phyloP scores from a whole-genome alignment of 495 filamentous ascomycete species.

The Podospora fimiseda region DNA sequence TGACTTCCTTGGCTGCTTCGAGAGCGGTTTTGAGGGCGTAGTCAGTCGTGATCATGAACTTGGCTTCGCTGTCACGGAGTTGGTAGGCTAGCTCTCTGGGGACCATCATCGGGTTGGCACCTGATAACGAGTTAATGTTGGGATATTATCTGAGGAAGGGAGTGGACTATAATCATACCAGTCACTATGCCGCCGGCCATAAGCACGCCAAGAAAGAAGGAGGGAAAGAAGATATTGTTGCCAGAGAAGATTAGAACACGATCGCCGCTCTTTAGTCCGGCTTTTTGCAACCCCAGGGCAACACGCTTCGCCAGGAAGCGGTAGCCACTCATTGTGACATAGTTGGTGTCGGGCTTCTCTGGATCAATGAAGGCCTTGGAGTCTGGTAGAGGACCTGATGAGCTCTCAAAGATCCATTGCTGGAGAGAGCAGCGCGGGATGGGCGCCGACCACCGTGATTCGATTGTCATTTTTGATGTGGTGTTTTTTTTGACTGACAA shows the following conservation, averaged over 20 bases:
- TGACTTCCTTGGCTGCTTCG: conserved; percentile 60
- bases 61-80: conserved; percentile 61
- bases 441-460: conserved; percentile 38
- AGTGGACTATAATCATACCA: conserved; percentile 25
- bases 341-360: conserved; percentile 46
- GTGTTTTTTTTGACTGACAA: too few species aligned
- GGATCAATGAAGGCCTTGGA: conserved; percentile 45
- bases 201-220: conserved; percentile 62
- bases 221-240: conserved; percentile 69
- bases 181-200: conserved; percentile 77
- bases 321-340: conserved; percentile 41
- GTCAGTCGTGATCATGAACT: conserved; percentile 54
- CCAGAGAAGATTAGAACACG: conserved; percentile 66
- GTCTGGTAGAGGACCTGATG: conserved; percentile 27
- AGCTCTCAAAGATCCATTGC: conserved; percentile 34
- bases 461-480: conserved; percentile 30
- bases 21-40: conserved; percentile 54
- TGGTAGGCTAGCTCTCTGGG: conserved; percentile 68
- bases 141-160: not conserved
- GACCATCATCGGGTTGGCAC: conserved; percentile 72
- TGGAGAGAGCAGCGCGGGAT: conserved; percentile 35
- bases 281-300: conserved; percentile 59
- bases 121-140: not conserved
- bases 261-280: conserved; percentile 62
- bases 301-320: conserved; percentile 66